Evolutionary conservation across 2,329 filamentous ascomycete species (phyloP).

Genomic region (Botrytis cinerea): DNA sequence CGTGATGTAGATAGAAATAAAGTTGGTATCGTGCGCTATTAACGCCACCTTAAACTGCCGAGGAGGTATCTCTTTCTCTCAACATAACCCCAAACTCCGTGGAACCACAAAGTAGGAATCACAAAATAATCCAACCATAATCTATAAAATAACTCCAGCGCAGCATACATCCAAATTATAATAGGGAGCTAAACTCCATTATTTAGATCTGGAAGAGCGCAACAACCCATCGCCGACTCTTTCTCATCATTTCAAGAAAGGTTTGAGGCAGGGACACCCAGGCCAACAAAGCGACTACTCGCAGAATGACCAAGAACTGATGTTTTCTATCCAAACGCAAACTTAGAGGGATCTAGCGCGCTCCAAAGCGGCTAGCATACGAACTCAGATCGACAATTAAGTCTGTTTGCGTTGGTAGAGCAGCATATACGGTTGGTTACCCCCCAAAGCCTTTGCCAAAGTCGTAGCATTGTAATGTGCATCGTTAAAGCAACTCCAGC

Average conservation of each 20-base stretch:
- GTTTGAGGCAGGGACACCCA: conserved; percentile 4
- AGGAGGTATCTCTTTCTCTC: not conserved
- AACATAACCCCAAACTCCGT: not conserved
- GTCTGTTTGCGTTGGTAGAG: conserved; percentile 24
- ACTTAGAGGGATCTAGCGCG: conserved; percentile 15
- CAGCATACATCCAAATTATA: conserved; percentile 8
- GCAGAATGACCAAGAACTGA: conserved; percentile 5
- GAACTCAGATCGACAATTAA: conserved; percentile 11
- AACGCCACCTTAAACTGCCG: not conserved
- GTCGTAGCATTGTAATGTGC: conserved; percentile 29
- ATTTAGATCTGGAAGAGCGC: not conserved
- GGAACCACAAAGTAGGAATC: not conserved
- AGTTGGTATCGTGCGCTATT: conserved; percentile 13
- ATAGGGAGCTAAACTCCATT: conserved; percentile 11
- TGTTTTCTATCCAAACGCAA: conserved; percentile 8
- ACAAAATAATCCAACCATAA: conserved; percentile 10
- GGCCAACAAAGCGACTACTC: conserved; percentile 10
- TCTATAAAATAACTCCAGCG: not conserved
- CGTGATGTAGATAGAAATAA: not conserved
- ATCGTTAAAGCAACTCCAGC: conserved; percentile 36
- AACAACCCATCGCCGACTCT: not conserved
- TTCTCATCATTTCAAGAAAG: not conserved
- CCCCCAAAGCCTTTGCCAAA: conserved; percentile 29
- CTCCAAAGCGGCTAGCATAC: conserved; percentile 4
- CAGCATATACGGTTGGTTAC: conserved; percentile 22